Evolutionary conservation across 345 rosid genomes (phyloP), one percentile per base, ranked within the genome.

Genomic region (Acer saccharum): DNA sequence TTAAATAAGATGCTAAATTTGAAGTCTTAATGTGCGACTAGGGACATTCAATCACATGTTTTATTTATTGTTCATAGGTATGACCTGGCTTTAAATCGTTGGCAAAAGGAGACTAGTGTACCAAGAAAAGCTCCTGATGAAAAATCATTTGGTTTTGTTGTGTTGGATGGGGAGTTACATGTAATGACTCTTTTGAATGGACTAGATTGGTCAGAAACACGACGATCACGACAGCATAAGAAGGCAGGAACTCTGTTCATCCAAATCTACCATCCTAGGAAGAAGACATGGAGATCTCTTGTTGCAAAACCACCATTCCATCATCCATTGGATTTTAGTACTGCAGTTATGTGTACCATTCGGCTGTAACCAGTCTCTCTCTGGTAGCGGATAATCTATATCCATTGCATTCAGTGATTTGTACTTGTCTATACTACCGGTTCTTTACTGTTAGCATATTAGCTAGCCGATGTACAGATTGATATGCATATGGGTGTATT

Each of bases 251-350:
- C 87, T 8, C 79, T 93, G 65, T 78, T 89, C 76, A 77, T 89
- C 83, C 98, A 93, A 82, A 83, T 88, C 63, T 95, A 93, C 79
- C 78, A 90, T 82, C 97, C 93, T 0, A 83, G 78, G 83, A 88
- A 81, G 86, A 95, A 88, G 84, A 87, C 89, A 32, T 95, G 98
- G 99, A 88, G 98, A 72, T 83, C 79, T 18, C 50, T 89, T 9
- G 20, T 78, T 39, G 50, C 92, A 41, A 92, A 84, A 86, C 86
- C 86, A 27, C 98, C 94, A 62, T 85, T 89, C 8, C 71, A 64
- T 68, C 52, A 75, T 46, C 88, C 81, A 11, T 81, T 95, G 80
- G 93, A 93, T 86, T 89, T 92, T 77, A 83, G 82, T 55, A 85
- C 88, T 60, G 88, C 93, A 21, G 88, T 89, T 67, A 84, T 88